Evolutionary conservation across 1,139 yeast genomes (phyloP), one percentile per base, ranked within the genome.

Genomic region (Yamadazyma oceani): DNA sequence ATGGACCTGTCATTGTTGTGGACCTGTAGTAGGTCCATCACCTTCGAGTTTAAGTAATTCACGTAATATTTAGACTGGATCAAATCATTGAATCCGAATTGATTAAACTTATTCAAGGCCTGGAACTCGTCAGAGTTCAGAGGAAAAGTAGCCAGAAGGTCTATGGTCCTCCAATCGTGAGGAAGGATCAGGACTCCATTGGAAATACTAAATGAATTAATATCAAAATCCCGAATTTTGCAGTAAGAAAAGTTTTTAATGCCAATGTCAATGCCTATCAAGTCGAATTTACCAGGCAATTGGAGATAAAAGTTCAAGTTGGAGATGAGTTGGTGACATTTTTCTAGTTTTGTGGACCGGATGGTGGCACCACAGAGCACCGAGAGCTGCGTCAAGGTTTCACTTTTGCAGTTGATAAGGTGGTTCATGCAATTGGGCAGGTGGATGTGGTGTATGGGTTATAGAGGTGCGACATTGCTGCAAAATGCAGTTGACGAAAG

Each of bases 191-290:
- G 26, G 8, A 47, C 10, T 9, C 27, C 12, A 9, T 38, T 15
- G 15, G 33, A 24, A 6, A n/a, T 12, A 11, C 31, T 26, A 23
- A 42, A 40, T 4, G 21, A 11, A 9, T 27, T 31, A 23, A 50
- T 40, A 37, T 55, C 42, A 26, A 50, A 37, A 4, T 41, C 39
- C 23, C 40, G 34, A 11, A 58, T 44, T 34, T 55, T 55, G 48
- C 75, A 69, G 44, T 60, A 68, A 3, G 72, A 59, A 40, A 69
- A 66, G 50, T 69, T 68, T 49, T 68, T 69, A 38, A 69, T 50
- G 5, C 75, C 75, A 11, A 69, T 57, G 43, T 69, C 75, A 10
- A 69, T 55, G 10, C 70, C 54, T 5, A 62, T 42, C 5, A 65
- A 40, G 26, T 49, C 47, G 29, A 59, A 46, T 23, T 42, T 44